Percentiles rank a stretch among this genome's conserved stretches.
Conservation (phyloP, 345 rosid genomes). For the Rhodamnia rubescens region DNA sequence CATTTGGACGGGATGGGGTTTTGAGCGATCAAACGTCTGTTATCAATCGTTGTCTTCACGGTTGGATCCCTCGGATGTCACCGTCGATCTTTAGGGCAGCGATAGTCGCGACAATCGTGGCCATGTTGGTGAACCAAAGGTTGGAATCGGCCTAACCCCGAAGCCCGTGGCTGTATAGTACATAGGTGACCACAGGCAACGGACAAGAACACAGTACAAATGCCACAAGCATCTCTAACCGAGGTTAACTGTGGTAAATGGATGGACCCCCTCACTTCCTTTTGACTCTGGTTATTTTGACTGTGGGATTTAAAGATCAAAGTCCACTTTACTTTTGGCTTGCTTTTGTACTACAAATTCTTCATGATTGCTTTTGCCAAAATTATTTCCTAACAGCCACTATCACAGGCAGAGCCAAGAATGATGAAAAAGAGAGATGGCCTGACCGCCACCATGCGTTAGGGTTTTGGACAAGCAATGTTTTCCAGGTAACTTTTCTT, state of each 20-base stretch:
- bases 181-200: background rate
- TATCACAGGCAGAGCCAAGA: background rate
- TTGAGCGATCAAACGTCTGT: background rate
- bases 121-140: background rate
- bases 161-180: background rate
- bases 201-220: background rate
- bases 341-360: background rate
- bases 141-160: background rate
- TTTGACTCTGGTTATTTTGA: background rate
- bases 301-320: background rate
- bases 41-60: background rate
- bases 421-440: background rate
- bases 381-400: background rate
- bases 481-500: background rate
- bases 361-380: background rate
- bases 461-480: background rate
- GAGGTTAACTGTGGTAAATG: background rate
- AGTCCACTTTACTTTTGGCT: background rate
- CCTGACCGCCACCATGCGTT: background rate
- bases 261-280: background rate
- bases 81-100: background rate
- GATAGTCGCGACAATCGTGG: background rate
- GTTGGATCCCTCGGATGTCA: background rate
- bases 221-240: background rate
- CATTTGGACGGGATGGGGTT: background rate